Evolutionary conservation across 176 grass and related monocot genomes (phyloP).

Genomic region (Miscanthus lutarioriparius): DNA sequence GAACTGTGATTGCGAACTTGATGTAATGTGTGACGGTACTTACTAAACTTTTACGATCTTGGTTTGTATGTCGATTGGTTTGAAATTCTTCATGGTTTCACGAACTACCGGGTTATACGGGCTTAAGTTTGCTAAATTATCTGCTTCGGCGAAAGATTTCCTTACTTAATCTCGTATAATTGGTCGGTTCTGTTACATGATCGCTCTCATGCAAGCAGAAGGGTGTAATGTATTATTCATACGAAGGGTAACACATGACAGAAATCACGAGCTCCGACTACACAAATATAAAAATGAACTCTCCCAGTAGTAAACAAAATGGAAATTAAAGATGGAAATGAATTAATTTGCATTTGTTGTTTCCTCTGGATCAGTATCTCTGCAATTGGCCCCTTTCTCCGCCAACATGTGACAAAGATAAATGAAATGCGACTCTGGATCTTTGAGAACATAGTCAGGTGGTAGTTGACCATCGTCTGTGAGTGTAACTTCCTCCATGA

Average conservation of each 20-base stretch:
- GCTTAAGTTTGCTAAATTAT: too few relatives aligned
- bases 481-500: constrained; percentile 63
- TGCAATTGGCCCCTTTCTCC: constrained; percentile 4
- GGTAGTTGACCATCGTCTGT: constrained; percentile 64
- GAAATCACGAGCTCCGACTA: background rate
- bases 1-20: too few relatives aligned
- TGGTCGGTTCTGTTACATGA: too few relatives aligned
- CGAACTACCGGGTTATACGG: too few relatives aligned
- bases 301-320: constrained; percentile 11
- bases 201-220: background rate
- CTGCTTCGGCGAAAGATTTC: too few relatives aligned
- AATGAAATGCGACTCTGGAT: constrained; percentile 83
- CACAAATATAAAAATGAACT: background rate
- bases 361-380: constrained; percentile 5
- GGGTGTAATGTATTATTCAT: background rate
- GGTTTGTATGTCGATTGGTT: too few relatives aligned
- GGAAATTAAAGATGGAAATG: background rate
- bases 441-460: constrained; percentile 71
- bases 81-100: too few relatives aligned
- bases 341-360: constrained; percentile 3
- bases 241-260: background rate
- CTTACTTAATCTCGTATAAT: too few relatives aligned
- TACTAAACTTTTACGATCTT: too few relatives aligned
- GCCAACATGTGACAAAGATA: constrained; percentile 69
- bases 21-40: too few relatives aligned